Conservation (phyloP, 108 stramenopile species). For the Cyclostephanos invisitatus region DNA sequence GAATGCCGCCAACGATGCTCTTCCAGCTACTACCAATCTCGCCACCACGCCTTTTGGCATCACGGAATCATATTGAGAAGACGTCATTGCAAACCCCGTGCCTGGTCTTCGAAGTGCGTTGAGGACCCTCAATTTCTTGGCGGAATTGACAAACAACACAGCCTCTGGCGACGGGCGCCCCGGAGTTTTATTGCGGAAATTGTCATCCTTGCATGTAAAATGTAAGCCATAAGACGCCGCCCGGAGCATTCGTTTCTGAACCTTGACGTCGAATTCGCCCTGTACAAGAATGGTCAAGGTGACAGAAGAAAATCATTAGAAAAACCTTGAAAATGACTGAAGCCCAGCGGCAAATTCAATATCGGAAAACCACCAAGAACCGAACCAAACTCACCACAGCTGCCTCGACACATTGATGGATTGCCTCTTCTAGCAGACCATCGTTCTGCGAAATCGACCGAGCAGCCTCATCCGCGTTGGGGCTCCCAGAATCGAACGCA, state of each 20-base stretch:
- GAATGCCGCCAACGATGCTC: constrained; percentile 72
- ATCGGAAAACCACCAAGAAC: not conserved
- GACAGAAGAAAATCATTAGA: not conserved
- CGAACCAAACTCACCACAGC: constrained; percentile 41
- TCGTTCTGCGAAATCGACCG: constrained; percentile 61
- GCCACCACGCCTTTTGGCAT: constrained; percentile 79
- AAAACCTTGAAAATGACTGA: not conserved
- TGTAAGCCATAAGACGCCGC: constrained; percentile 95
- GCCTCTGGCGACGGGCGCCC: constrained; percentile 64
- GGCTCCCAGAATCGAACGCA: constrained; percentile 87
- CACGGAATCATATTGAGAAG: constrained; percentile 84
- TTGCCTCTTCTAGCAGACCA: constrained; percentile 75
- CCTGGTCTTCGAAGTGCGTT: constrained; percentile 78
- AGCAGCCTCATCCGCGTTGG: constrained; percentile 83
- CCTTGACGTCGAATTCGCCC: constrained; percentile 83
- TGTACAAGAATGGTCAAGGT: not conserved
- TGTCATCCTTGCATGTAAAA: constrained; percentile 74
- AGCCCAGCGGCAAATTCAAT: not conserved
- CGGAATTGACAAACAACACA: constrained; percentile 66
- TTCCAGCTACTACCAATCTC: constrained; percentile 64
- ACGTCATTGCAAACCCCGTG: constrained; percentile 86
- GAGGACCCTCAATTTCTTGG: constrained; percentile 82
- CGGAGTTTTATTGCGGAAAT: constrained; percentile 37
- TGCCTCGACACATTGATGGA: constrained; percentile 84
- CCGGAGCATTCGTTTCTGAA: constrained; percentile 87